Evolutionary conservation across 306 rosid species (phyloP), one percentile per base, ranked within the genome.

Genomic region (Ceratonia siliqua): DNA sequence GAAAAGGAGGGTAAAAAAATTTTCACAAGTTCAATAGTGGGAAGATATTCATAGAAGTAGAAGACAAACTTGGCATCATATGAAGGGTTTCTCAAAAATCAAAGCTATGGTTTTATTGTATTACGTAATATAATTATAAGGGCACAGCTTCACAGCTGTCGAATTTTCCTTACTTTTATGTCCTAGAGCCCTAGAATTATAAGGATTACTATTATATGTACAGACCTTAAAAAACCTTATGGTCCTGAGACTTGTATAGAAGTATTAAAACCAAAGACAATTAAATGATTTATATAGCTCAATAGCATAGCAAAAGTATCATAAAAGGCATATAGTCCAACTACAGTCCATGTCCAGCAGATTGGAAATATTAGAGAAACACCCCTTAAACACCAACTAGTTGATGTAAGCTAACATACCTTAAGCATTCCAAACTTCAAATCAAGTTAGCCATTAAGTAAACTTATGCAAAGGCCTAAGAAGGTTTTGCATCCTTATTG

Each of bases 31-130:
- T 53, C 41, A 45, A 25, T 36, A 42, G 46, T 52, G 5, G 48
- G 8, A 75, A 41, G 62, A 52, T 57, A 64, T 70, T 53, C 46
- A 43, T 12, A 50, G 27, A 67, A 61, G 41, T 4, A n/a, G 63
- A 61, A 45, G 39, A 76, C 17, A 70, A 64, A 12, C 56, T 11
- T 35, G 63, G 56, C 30, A 38, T 8, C 68, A n/a, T 15, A 42
- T 10, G 5, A 12, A 52, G 9, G 66, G n/a, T 68, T 39, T 53
- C 53, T 61, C n/a, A 2, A 41, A 56, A 20, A 57, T 46, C 21
- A 18, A 75, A 81, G 30, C 46, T 46, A 72, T 36, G 48, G 5
- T 57, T 79, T 61, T 10, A 41, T 74, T 33, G 68, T 46, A 63
- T 63, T 13, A 54, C 61, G 53, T 10, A 72, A 63, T 22, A 78